Base-by-base conservation (phyloP, 257 asterid species). In the Eucommia ulmoides region DNA sequence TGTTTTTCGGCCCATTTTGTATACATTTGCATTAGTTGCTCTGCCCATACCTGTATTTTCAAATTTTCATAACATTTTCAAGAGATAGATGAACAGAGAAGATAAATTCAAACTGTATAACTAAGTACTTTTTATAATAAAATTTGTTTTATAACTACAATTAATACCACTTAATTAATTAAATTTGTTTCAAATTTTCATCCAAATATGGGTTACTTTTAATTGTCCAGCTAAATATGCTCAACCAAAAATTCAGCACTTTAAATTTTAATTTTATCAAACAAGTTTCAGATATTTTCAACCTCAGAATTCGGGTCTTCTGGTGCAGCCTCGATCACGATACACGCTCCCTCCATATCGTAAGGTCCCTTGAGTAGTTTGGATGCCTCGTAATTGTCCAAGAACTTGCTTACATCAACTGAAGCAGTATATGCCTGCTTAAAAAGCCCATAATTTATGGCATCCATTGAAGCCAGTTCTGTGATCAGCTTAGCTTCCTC, bases 401-500 rank as follows among this genome's bases (percentile, higher is more conserved):
- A 61, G 48, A 65, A 65, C 71, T 67, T 75, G 73, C 71, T 77
- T 24, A 82, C 74, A 58, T 78, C 84, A 44, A 85, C 48, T 19
- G 94, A 77, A 23, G 88, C 73, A 29, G 70, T 51, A 64, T 80
- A 82, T 24, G 96, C 96, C 61, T 85, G 94, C 74, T 70, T 80
- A 66, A 86, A 68, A 59, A 86, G 81, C 16, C 68, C 77, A 49
- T 75, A 79, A 62, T 68, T 80, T 54, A 80, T 78, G 44, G 74
- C 56, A 65, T 86, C 92, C 74, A 63, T 53, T 68, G 69, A 83
- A 3, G 88, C 94, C 7, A 86, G 78, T 65, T 86, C 96, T 24
- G 79, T 86, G 61, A 86, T 86, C 52, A 80, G 82, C 60, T 82
- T 82, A 73, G 92, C 92, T 65, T 86, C 96, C 75, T 86, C 92